Conservation (phyloP, 495 filamentous ascomycete species). For the Lineolata rhizophorae region DNA sequence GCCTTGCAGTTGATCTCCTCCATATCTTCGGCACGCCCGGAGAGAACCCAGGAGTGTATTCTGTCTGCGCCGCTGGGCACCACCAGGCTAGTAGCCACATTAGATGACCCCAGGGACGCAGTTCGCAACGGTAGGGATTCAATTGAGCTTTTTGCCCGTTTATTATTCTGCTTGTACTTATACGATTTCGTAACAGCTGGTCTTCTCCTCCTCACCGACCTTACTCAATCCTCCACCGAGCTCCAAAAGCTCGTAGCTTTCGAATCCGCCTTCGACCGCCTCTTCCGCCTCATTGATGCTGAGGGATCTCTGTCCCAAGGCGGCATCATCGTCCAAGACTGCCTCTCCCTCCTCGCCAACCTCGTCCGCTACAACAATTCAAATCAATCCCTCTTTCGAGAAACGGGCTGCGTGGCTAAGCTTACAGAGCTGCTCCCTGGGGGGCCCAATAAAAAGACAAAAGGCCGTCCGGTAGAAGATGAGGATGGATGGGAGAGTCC, state of each 20-base stretch:
- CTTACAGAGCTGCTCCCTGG: conserved; percentile 40
- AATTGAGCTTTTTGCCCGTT: conserved; percentile 7
- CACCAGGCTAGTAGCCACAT: conserved; percentile 56
- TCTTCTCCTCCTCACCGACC: conserved; percentile 41
- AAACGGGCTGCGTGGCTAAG: conserved; percentile 64
- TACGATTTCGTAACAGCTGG: conserved; percentile 29
- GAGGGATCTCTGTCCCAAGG: conserved; percentile 73
- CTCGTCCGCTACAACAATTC: conserved; percentile 71
- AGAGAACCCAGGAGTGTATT: conserved; percentile 90
- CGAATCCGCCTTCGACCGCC: conserved; percentile 73
- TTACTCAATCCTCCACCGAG: conserved; percentile 51
- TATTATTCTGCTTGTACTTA: not conserved
- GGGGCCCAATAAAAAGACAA: conserved; percentile 2
- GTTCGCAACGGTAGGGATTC: conserved; percentile 81
- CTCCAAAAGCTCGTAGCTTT: conserved; percentile 90
- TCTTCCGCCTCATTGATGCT: conserved; percentile 57
- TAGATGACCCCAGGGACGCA: conserved; percentile 74
- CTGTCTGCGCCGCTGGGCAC: conserved; percentile 74
- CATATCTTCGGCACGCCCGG: conserved; percentile 66
- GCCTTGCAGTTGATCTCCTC: conserved; percentile 76
- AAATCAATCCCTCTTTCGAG: conserved; percentile 86
- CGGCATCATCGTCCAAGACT: conserved; percentile 82
- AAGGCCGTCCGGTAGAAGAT: no score
- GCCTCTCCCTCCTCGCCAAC: conserved; percentile 79
- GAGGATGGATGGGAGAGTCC: conserved; percentile 50